These are phyloP conservation scores for Macrolepiota dolichaula DNA, from an alignment of 768 basidiomycete species.

Conservation along the genomic window DNA sequence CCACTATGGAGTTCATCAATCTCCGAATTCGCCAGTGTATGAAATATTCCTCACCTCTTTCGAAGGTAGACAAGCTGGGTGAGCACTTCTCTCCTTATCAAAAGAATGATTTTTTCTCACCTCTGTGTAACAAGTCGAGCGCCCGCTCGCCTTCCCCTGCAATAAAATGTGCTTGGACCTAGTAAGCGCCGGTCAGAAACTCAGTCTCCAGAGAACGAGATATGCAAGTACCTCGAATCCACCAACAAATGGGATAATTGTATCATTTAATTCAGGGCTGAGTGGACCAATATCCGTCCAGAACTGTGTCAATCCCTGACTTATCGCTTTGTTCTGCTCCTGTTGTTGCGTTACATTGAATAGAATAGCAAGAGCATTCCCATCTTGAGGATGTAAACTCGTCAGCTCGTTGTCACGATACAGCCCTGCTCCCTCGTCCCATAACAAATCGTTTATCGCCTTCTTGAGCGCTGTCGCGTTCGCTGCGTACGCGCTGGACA, in stretches of 20 bases:
- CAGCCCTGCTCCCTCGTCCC: slow-evolving; percentile 39
- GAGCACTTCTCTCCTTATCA: not conserved
- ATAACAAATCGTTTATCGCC: slow-evolving; percentile 39
- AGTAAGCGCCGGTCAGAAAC: not conserved
- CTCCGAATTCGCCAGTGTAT: not conserved
- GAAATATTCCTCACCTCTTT: slow-evolving; percentile 2
- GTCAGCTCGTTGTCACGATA: slow-evolving; percentile 43
- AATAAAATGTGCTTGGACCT: slow-evolving; percentile 50
- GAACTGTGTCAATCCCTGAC: slow-evolving; percentile 39
- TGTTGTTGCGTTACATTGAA: slow-evolving; percentile 39
- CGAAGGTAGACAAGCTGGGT: not conserved
- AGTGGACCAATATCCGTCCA: slow-evolving; percentile 48
- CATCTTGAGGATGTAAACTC: slow-evolving; percentile 45
- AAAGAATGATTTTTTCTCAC: slow-evolving; percentile 5
- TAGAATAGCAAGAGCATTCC: slow-evolving; percentile 44
- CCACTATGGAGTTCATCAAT: too few relatives aligned
- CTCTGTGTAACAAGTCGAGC: slow-evolving; percentile 40
- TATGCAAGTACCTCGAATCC: slow-evolving; percentile 38
- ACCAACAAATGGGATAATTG: slow-evolving; percentile 49
- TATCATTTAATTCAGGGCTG: slow-evolving; percentile 48
- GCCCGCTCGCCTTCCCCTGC: slow-evolving; percentile 42
- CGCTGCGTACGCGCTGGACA: slow-evolving; percentile 23
- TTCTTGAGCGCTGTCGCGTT: slow-evolving; percentile 37
- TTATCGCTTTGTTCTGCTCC: slow-evolving; percentile 38
- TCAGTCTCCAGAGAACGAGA: not conserved